These are phyloP conservation scores for Salix suchowensis DNA, from an alignment of 345 rosid species.

Conservation along the genomic window DNA sequence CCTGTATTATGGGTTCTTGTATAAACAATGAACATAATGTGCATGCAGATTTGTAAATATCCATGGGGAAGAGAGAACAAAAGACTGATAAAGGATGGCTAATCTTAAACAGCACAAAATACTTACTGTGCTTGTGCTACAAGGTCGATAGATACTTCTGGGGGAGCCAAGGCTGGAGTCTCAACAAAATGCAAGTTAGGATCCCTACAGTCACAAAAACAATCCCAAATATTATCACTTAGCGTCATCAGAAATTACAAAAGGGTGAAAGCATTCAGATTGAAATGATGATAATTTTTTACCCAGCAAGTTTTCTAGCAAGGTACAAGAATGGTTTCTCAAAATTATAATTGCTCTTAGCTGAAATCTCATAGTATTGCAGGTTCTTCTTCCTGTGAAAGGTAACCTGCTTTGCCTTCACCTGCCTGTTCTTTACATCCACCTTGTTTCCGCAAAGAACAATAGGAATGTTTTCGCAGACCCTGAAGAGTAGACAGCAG, in stretches of 20 bases:
- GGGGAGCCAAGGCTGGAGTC: constrained; percentile 20
- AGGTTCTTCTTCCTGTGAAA: constrained; percentile 95
- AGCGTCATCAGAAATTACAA: background rate
- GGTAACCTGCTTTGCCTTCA: constrained; percentile 85
- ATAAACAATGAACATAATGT: background rate
- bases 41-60: background rate
- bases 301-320: constrained; percentile 88
- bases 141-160: constrained; percentile 20
- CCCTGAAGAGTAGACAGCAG: constrained; percentile 34
- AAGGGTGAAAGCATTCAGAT: background rate
- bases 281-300: constrained; percentile 2
- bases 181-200: constrained; percentile 21
- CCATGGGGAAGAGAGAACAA: background rate
- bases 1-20: background rate
- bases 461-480: constrained; percentile 86
- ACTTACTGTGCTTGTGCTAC: constrained; percentile 20
- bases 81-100: background rate
- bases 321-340: constrained; percentile 94
- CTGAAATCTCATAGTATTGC: constrained; percentile 88
- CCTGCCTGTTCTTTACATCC: constrained; percentile 94
- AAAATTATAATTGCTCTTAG: constrained; percentile 89
- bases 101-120: background rate
- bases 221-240: background rate
- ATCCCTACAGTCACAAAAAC: constrained; percentile 5
- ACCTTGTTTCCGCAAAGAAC: constrained; percentile 93